Conservation (phyloP, 352 stramenopile species). For the Phytophthora sp. region DNA sequence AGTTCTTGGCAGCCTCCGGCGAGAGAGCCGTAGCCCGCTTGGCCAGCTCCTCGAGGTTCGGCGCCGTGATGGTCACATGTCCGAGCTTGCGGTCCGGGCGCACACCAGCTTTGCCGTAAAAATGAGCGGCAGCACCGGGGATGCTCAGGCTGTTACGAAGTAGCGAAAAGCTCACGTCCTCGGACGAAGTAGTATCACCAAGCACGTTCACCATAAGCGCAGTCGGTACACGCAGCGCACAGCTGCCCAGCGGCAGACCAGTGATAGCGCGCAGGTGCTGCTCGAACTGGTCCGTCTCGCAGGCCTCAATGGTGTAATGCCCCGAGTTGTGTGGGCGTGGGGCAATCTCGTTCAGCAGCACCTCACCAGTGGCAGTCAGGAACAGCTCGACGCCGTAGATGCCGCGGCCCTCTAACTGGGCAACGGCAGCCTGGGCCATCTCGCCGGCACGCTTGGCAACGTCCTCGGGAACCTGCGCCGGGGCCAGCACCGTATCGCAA, state of each 20-base stretch:
- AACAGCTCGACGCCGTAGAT: slow-evolving; percentile 99
- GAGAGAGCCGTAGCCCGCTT: slow-evolving; percentile 70
- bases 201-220: slow-evolving; percentile 94
- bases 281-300: slow-evolving; percentile 98
- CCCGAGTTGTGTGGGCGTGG: slow-evolving; percentile 98
- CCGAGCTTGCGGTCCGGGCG: slow-evolving; percentile 96
- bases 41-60: slow-evolving; percentile 82
- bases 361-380: slow-evolving; percentile 79
- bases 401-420: slow-evolving; percentile 81
- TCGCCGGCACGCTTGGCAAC: slow-evolving; percentile 53
- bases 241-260: slow-evolving; percentile 94
- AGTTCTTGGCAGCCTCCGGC: slow-evolving; percentile 47
- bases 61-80: slow-evolving; percentile 96
- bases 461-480: slow-evolving; percentile 68
- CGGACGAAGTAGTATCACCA: slow-evolving; percentile 58
- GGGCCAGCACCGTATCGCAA: slow-evolving; percentile 96
- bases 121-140: slow-evolving; percentile 93
- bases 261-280: slow-evolving; percentile 97
- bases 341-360: slow-evolving; percentile 98
- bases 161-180: slow-evolving; percentile 85
- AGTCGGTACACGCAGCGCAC: slow-evolving; percentile 90
- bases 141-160: slow-evolving; percentile 70
- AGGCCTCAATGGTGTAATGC: slow-evolving; percentile 99
- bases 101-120: slow-evolving; percentile 95
- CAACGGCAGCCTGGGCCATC: slow-evolving; percentile 77